Evolutionary conservation across 2,329 filamentous ascomycete genomes (phyloP).

Genomic region (Ophiobolus disseminans): DNA sequence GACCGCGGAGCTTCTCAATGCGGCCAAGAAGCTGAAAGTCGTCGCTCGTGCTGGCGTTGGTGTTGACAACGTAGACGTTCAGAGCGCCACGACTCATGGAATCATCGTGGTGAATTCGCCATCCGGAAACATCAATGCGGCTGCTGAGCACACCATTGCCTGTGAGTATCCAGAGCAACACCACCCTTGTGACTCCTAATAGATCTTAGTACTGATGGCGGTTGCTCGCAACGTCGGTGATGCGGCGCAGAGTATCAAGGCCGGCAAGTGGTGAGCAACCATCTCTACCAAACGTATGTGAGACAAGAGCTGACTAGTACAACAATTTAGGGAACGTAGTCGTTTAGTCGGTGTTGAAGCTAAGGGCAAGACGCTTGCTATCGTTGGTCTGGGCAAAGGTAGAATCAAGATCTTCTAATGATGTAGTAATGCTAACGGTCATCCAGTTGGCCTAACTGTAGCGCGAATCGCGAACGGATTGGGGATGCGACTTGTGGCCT

Average conservation of each 20-base stretch:
- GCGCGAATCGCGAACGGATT: slow-evolving; percentile 79
- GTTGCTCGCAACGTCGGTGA: slow-evolving; percentile 76
- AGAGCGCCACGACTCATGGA: slow-evolving; percentile 73
- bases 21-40: slow-evolving; percentile 74
- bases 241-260: slow-evolving; percentile 72
- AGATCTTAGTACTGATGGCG: slow-evolving; percentile 66
- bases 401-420: slow-evolving; percentile 3
- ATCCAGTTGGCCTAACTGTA: slow-evolving; percentile 75
- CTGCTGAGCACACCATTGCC: slow-evolving; percentile 77
- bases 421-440: slow-evolving; percentile 16
- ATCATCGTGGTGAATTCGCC: slow-evolving; percentile 84
- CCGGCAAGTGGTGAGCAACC: too few species aligned
- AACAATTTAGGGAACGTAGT: slow-evolving; percentile 78
- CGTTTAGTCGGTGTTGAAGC: slow-evolving; percentile 79
- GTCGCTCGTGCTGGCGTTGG: slow-evolving; percentile 80
- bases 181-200: slow-evolving; percentile 29
- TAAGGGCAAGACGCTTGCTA: slow-evolving; percentile 76
- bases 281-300: too few species aligned
- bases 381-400: slow-evolving; percentile 82
- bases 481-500: slow-evolving; percentile 76
- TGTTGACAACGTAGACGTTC: slow-evolving; percentile 82
- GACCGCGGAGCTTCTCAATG: slow-evolving; percentile 69
- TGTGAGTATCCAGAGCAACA: slow-evolving; percentile 33
- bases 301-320: too few species aligned
- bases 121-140: slow-evolving; percentile 79